A percentile compares a stretch with the other conserved stretches of the same genome.
Evolutionary conservation across 768 basidiomycete genomes (phyloP).

Genomic region (Trametes elegans): DNA sequence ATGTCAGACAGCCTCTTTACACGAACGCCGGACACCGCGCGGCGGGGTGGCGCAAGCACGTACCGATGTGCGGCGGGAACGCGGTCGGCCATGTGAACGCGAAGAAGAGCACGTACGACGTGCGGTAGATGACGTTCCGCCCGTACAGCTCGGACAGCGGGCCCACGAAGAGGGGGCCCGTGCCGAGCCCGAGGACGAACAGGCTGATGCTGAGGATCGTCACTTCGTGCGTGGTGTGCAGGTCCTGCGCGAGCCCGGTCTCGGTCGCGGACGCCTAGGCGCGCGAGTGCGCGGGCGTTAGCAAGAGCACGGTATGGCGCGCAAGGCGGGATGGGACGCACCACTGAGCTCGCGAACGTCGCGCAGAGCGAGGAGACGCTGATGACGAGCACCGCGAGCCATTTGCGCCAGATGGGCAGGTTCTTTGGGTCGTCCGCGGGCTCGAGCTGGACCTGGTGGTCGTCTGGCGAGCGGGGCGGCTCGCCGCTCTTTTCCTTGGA

Average conservation of each 20-base stretch:
- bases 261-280: conserved; percentile 72
- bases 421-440: conserved; percentile 28
- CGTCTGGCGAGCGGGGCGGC: neutral
- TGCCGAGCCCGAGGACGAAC: conserved; percentile 40
- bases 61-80: conserved; percentile 66
- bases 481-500: neutral
- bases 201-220: conserved; percentile 47
- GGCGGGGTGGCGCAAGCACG: conserved; percentile 19
- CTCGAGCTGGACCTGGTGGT: conserved; percentile 21
- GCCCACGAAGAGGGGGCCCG: conserved; percentile 32
- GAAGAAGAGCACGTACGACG: conserved; percentile 61
- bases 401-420: conserved; percentile 22
- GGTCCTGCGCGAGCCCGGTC: conserved; percentile 46
- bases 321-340: conserved; percentile 30
- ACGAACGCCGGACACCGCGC: neutral
- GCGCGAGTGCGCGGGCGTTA: too few species aligned
- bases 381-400: conserved; percentile 27
- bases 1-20: too few species aligned
- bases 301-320: too few species aligned
- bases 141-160: conserved; percentile 56
- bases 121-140: conserved; percentile 54
- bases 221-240: conserved; percentile 54
- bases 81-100: conserved; percentile 68
- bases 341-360: conserved; percentile 57
- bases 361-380: conserved; percentile 25